Percentiles rank a stretch among this genome's conserved stretches.
phyloP scores from a whole-genome alignment of 805 yeast species.

The Grigorovia yakushimaensis region DNA sequence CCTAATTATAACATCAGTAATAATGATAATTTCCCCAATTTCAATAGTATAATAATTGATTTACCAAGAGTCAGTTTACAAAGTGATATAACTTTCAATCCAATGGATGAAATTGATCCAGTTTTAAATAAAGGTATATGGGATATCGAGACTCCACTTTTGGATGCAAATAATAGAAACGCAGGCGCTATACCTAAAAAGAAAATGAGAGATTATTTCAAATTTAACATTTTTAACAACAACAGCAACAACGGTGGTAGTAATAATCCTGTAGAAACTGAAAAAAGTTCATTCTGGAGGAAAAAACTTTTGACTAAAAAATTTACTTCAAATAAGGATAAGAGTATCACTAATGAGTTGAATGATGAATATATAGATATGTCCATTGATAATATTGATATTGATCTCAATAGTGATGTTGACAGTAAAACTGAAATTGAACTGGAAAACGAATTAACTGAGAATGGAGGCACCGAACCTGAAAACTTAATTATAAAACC shows the following conservation, averaged over 20 bases:
- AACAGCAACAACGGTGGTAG: neutral
- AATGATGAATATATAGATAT: neutral
- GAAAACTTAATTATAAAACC: slow-evolving; percentile 10
- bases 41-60: neutral
- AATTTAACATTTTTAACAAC: slow-evolving; percentile 18
- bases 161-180: neutral
- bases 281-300: slow-evolving; percentile 3
- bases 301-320: neutral
- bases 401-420: slow-evolving; percentile 3
- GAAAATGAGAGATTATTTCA: slow-evolving; percentile 22
- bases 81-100: neutral
- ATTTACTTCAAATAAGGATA: slow-evolving; percentile 4
- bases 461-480: neutral
- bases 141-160: neutral
- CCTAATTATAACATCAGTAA: neutral
- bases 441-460: neutral
- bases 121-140: slow-evolving; percentile 1
- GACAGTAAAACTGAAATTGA: neutral
- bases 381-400: neutral
- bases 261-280: neutral
- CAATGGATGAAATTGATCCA: neutral
- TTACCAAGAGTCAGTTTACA: neutral
- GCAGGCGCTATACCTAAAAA: slow-evolving; percentile 8
- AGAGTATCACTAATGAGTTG: neutral
- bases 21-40: no score